These are phyloP conservation scores for Pilaira anomala DNA, from an alignment of 192 early-diverging fungal species.

Conservation along the genomic window DNA sequence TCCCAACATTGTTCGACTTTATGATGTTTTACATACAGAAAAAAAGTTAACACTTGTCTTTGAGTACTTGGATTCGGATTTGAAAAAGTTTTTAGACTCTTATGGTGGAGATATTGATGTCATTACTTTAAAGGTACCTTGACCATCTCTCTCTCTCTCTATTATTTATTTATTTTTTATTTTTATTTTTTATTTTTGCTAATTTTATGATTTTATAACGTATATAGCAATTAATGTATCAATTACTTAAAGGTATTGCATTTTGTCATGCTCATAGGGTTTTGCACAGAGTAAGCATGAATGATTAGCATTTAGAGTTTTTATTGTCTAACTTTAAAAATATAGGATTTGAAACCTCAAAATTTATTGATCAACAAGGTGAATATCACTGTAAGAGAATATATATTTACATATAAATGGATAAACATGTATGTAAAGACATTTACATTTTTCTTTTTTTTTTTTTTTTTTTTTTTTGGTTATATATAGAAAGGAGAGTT, in stretches of 20 bases:
- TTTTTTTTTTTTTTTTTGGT: not conserved
- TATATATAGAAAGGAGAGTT: slow-evolving; percentile 60
- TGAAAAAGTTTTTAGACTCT: slow-evolving; percentile 97
- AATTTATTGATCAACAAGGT: slow-evolving; percentile 93
- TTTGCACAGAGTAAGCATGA: slow-evolving; percentile 71
- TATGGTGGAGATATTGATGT: slow-evolving; percentile 79
- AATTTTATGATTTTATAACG: too few species aligned
- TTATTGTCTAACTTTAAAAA: not conserved
- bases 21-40: slow-evolving; percentile 97
- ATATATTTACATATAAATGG: not conserved
- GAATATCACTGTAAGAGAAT: slow-evolving; percentile 8
- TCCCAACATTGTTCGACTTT: slow-evolving; percentile 84
- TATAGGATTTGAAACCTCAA: slow-evolving; percentile 81
- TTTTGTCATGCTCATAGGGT: slow-evolving; percentile 97
- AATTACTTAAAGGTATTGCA: slow-evolving; percentile 93
- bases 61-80: slow-evolving; percentile 97
- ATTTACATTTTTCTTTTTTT: too few species aligned
- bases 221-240: slow-evolving; percentile 89
- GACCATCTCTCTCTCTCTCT: too few species aligned
- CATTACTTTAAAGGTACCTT: slow-evolving; percentile 76
- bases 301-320: not conserved
- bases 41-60: slow-evolving; percentile 98
- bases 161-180: not conserved
- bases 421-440: not conserved
- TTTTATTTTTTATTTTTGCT: not conserved